A percentile compares a stretch with the other conserved stretches of the same genome.
Evolutionary conservation across 495 filamentous ascomycete species (phyloP).

Genomic region (Hypoxylon rickii): DNA sequence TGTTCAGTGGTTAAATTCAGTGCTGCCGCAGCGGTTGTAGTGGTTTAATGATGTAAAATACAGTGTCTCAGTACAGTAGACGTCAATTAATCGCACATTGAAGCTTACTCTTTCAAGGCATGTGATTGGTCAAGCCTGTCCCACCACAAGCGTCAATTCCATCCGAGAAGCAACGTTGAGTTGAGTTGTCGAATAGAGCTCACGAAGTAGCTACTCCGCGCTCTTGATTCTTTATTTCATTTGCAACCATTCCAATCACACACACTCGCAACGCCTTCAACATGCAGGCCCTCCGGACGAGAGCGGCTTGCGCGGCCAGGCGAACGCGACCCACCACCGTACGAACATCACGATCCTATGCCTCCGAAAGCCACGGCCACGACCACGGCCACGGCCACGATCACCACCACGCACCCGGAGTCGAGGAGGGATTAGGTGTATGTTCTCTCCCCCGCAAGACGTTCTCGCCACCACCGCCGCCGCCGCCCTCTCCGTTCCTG

Average conservation of each 20-base stretch:
- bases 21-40: too few relatives aligned
- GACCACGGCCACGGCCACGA: conserved; percentile 19
- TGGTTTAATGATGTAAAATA: too few relatives aligned
- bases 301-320: conserved; percentile 44
- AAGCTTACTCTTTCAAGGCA: conserved; percentile 12
- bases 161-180: conserved; percentile 8
- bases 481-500: too few relatives aligned
- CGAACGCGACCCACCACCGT: conserved; percentile 37
- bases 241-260: conserved; percentile 19
- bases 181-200: conserved; percentile 15
- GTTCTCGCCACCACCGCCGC: not conserved
- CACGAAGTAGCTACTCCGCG: conserved; percentile 19
- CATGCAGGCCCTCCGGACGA: conserved; percentile 54
- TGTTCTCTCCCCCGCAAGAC: conserved; percentile 24
- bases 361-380: conserved; percentile 46
- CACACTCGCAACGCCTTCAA: conserved; percentile 22
- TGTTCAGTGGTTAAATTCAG: too few relatives aligned
- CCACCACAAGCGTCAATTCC: conserved; percentile 33
- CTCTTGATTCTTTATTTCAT: conserved; percentile 30
- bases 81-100: conserved; percentile 19
- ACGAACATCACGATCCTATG: conserved; percentile 48
- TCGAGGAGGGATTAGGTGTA: conserved; percentile 52
- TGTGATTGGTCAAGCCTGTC: conserved; percentile 21
- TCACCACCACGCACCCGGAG: conserved; percentile 41
- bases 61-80: too few relatives aligned